Conservation (phyloP, 805 yeast species). For the Spathaspora girioi region DNA sequence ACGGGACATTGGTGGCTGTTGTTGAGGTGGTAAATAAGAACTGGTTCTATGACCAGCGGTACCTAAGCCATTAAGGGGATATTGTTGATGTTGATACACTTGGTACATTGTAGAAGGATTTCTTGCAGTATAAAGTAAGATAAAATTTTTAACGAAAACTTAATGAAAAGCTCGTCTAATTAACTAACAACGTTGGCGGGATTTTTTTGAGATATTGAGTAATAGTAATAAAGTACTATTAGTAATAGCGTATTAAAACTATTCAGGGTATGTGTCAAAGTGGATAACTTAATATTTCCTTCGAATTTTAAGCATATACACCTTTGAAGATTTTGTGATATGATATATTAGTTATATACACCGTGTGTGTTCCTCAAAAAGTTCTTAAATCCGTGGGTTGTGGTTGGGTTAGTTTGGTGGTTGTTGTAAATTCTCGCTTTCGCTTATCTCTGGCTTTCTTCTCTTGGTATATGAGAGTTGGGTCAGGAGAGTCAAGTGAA, state of each 20-base stretch:
- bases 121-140: neutral
- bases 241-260: neutral
- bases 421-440: neutral
- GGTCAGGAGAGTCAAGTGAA: neutral
- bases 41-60: conserved; percentile 37
- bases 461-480: neutral
- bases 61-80: conserved; percentile 19
- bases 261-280: neutral
- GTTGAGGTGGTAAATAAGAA: conserved; percentile 16
- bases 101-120: conserved; percentile 2
- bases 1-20: conserved; percentile 6
- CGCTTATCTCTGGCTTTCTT: neutral
- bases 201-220: neutral
- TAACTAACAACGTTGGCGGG: neutral
- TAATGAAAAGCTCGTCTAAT: conserved; percentile 36
- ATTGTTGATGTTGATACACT: conserved; percentile 4
- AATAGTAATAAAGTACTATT: neutral
- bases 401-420: neutral
- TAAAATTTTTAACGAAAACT: conserved; percentile 24
- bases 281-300: conserved; percentile 4
- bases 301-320: neutral
- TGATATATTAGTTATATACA: neutral
- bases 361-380: neutral
- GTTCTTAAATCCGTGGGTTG: neutral
- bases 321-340: neutral